Conservation (phyloP, 768 basidiomycete genomes). For the Xerocomellus dryophilus region DNA sequence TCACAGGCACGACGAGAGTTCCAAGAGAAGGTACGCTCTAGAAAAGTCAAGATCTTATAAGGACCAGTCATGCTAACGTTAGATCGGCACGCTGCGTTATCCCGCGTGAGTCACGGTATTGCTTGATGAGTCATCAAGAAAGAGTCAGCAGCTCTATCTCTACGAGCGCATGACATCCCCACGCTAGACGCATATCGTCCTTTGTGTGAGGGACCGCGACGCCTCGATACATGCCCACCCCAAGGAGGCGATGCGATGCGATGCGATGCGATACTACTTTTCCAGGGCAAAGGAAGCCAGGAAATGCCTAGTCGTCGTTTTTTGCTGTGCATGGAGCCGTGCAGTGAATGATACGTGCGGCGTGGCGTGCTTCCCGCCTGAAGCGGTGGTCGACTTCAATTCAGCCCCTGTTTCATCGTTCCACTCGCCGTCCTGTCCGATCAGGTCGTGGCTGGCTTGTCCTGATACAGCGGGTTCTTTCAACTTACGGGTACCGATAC, state of each 20-base stretch:
- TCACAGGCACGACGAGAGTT: neutral
- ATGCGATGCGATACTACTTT: too few relatives aligned
- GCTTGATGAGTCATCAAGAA: neutral
- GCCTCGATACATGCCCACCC: neutral
- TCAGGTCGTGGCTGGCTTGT: neutral
- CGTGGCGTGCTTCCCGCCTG: neutral
- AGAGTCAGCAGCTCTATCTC: neutral
- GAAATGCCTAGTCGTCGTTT: neutral
- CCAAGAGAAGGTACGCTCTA: neutral
- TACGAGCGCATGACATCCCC: neutral
- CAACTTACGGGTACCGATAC: neutral
- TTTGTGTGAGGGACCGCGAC: neutral
- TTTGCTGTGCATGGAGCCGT: neutral
- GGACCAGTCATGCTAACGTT: neutral
- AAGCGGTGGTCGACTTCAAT: neutral
- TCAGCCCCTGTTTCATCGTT: neutral
- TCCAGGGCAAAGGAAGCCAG: neutral
- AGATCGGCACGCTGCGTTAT: neutral
- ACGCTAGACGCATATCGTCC: neutral
- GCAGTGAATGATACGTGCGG: neutral
- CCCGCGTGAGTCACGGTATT: neutral
- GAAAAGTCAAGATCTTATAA: neutral
- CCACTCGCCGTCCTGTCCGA: neutral
- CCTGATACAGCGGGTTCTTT: neutral
- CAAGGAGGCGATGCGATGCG: neutral